phyloP scores from a whole-genome alignment of 495 filamentous ascomycete species.

The Podospora pseudopauciseta region DNA sequence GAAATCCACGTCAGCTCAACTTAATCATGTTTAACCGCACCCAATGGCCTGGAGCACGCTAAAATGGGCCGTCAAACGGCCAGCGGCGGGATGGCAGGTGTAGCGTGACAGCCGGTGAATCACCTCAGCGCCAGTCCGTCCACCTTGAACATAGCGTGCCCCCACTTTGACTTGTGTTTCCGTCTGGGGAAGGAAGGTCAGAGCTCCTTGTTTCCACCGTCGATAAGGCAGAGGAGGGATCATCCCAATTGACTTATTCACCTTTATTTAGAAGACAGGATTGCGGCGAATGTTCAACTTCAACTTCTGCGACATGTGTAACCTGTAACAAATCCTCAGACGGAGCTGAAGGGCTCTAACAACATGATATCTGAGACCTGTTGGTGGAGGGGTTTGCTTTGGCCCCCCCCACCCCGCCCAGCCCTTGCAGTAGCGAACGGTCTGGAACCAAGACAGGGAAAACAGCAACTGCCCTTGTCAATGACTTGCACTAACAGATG shows the following conservation, averaged over 20 bases:
- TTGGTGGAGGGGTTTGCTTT: background rate
- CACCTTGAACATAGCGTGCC: background rate
- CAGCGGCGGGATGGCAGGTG: background rate
- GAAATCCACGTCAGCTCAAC: background rate
- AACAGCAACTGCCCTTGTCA: background rate
- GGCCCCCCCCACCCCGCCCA: background rate
- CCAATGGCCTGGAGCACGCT: background rate
- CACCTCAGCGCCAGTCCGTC: background rate
- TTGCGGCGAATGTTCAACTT: background rate
- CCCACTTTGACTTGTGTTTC: background rate
- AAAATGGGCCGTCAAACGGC: background rate
- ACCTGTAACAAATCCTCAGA: background rate
- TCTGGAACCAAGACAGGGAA: background rate
- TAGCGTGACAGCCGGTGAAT: background rate
- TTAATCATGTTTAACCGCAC: conserved; percentile 1
- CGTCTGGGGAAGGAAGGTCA: background rate
- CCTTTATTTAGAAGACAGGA: background rate
- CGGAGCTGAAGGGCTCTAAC: background rate
- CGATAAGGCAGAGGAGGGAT: background rate
- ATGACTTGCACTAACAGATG: background rate
- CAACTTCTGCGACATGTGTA: conserved; percentile 2
- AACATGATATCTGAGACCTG: background rate
- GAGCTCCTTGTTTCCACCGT: background rate
- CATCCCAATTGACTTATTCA: background rate
- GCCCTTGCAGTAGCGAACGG: background rate